Evolutionary conservation across 2,329 filamentous ascomycete species (phyloP), one percentile per base, ranked within the genome.

Genomic region (Xylogone sp.): DNA sequence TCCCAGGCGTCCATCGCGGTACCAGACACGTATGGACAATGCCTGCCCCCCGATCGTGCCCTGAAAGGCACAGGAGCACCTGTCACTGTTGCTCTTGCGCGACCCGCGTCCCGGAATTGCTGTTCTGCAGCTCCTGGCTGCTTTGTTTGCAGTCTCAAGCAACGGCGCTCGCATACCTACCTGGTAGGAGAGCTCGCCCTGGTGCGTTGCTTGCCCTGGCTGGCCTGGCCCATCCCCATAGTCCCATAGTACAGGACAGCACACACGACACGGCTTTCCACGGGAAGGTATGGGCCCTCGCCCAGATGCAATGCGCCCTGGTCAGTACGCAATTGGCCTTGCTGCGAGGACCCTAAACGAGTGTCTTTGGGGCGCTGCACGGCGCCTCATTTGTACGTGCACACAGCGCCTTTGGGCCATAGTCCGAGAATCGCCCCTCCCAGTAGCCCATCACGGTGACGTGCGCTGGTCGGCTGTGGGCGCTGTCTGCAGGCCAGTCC

Each of bases 301-400:
- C 34, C 34, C 34, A 39, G 34, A 39, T 39, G 34, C 34, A 18
- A 39, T 39, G 34, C 5, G 34, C n/a, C 34, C 34, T 39, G 34
- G 34, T 39, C 34, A 13, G 34, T 39, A 39, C 34, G 34, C 34
- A 39, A 39, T 39, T 27, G 34, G 13, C 34, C 5, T 18, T 39
- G 34, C 34, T 39, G 34, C 34, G 34, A 6, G 34, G 34, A 7
- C 34, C 34, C 34, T 16, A 39, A 39, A 39, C 34, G 34, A 39
- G 24, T 22, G 24, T 34, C 27, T 27, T 43, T 39, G 50, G 53
- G 46, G 42, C 31, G 45, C 55, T 59, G 56, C 56, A 57, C 45
- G 21, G 46, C 46, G 49, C 52, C 55, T 47, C 46, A 53, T 56
- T 52, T 46, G 52, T 54, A 52, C 50, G 52, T 50, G 21, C 46